Evolutionary conservation across 495 filamentous ascomycete species (phyloP), one percentile per base, ranked within the genome.

Genomic region (Annulohypoxylon bovei): DNA sequence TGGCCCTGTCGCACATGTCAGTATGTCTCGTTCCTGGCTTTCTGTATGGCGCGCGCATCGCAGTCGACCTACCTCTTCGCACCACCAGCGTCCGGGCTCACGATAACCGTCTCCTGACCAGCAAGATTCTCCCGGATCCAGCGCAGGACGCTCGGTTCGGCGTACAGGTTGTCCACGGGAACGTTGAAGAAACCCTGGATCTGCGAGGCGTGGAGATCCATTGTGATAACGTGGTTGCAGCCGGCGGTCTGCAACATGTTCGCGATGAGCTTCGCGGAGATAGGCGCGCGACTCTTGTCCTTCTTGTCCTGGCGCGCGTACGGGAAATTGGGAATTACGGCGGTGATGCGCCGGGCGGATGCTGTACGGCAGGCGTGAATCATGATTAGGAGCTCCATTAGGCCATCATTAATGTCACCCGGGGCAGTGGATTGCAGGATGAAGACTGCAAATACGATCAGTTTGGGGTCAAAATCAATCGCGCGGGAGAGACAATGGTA

Each of bases 231-330:
- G 77, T 94, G 91, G 76, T 93, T 93, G 74, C 83, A 88, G 56
- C 95, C 95, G 20, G 95, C 95, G 14, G 94, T 95, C 81, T 97
- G 94, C 61, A 99, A 83, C 94, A 98, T 98, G 79, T 98, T 99
- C 27, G 95, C 95, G 82, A 98, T 95, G 35, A 98, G 83, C 80
- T 94, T 95, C 18, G 95, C 95, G 49, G 91, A 93, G 71, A 93
- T 94, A 12, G 94, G 94, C 25, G 95, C 95, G 62, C 95, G 88
- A 47, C 71, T 76, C 84, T 97, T 97, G 81, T 98, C 95, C 81
- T 99, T 99, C 85, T 99, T 99, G 84, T 99, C 95, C 81, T 99
- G 95, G 27, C 95, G 92, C n/a, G 95, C 95, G 75, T 99, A 97
- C 27, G 94, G 95, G 83, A 97, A 99, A 82, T 99, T 98, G 65